phyloP scores from a whole-genome alignment of 768 basidiomycete genomes.

The Amanita pseudoporphyria region DNA sequence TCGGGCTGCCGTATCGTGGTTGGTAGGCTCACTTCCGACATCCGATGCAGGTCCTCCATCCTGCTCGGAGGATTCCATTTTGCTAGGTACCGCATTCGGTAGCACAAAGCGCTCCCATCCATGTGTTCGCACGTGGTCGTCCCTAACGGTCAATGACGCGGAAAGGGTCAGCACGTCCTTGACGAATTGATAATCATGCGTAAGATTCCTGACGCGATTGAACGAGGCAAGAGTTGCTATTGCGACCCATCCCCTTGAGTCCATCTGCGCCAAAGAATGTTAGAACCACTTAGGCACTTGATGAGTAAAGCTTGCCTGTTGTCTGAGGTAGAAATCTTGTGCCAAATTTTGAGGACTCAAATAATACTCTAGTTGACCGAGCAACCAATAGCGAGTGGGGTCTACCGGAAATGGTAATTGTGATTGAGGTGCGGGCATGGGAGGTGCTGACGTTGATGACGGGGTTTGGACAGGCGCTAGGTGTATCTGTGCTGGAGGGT shows the following conservation, averaged over 20 bases:
- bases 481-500: constrained; percentile 12
- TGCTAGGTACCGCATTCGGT: constrained; percentile 49
- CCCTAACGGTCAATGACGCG: constrained; percentile 56
- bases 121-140: constrained; percentile 60
- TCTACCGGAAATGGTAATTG: constrained; percentile 51
- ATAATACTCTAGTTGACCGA: constrained; percentile 89
- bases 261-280: constrained; percentile 54
- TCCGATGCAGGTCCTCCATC: constrained; percentile 3
- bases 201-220: constrained; percentile 69
- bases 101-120: constrained; percentile 56
- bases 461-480: constrained; percentile 18
- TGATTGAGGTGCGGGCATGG: constrained; percentile 38
- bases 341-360: constrained; percentile 84
- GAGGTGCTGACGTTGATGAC: constrained; percentile 18
- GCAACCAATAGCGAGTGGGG: constrained; percentile 52
- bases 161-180: constrained; percentile 63
- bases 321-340: constrained; percentile 76
- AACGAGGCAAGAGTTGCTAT: constrained; percentile 79
- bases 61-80: constrained; percentile 20
- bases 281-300: constrained; percentile 2
- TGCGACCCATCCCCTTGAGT: constrained; percentile 78
- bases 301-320: constrained; percentile 43
- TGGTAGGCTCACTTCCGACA: not conserved
- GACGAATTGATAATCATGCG: constrained; percentile 49
- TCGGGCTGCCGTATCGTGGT: not conserved